Evolutionary conservation across 2,329 filamentous ascomycete species (phyloP), one percentile per base, ranked within the genome.

Genomic region (Amylocarpus encephaloides): DNA sequence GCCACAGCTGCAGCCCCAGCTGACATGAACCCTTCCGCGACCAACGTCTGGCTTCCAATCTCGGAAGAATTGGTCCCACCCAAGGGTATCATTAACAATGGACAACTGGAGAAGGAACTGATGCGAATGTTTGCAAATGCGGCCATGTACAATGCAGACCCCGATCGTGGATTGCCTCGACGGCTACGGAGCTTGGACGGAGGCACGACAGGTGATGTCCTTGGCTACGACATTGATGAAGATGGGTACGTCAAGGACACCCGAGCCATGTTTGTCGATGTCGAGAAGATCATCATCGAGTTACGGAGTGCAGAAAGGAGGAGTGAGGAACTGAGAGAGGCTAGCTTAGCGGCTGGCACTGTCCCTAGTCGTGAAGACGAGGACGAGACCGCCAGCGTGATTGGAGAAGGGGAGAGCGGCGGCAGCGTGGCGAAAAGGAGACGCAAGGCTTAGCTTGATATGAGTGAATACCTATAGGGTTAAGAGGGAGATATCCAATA

Each of bases 81-180:
- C 0, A 88, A 83, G 60, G 88, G 84, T 16, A 95, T 97, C 61
- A 88, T 97, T 68, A 97, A 97, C 68, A 91, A 87, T 45, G 82
- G 86, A 1, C 93, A 97, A 66, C 76, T 97, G 13, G 92, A 97
- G 68, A 88, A 90, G 58, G 92, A 97, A 67, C 73, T 97, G 10
- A 88, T 94, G 61, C 87, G 94, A 61, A 96, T 97, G 88, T 95
- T 97, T 67, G 89, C 90, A 59, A 97, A 97, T 63, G 92, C 93
- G 15, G 86, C 96, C 68, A 97, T 98, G 93, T 98, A 95, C 73
- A 97, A 97, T 61, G 83, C 87, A 0, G 88, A 95, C 55, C 83
- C 85, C 0, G 75, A 86, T 58, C 79, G 84, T 22, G 85, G 86
- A 0, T 86, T 90, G 56, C 57, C 60, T 0, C 26, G 57, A 55